Conservation (phyloP, 805 yeast genomes). For the Pichia cabralensis region DNA sequence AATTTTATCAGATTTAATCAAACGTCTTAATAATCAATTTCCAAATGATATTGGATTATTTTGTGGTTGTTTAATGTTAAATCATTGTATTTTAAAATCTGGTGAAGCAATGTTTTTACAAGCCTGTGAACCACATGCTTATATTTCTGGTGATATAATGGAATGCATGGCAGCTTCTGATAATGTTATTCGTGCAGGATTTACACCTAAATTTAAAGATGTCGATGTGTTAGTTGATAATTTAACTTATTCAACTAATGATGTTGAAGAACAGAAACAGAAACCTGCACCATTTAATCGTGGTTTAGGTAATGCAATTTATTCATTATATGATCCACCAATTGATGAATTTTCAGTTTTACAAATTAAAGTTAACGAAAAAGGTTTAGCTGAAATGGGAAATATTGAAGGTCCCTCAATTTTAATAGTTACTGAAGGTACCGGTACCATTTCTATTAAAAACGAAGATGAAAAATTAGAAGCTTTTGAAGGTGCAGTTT, state of each 20-base stretch:
- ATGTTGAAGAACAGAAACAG: constrained; percentile 92
- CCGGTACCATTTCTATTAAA: constrained; percentile 45
- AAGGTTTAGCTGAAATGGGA: constrained; percentile 44
- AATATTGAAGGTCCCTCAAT: constrained; percentile 82
- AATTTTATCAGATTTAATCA: constrained; percentile 61
- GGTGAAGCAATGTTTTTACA: constrained; percentile 97
- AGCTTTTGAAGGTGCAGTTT: constrained; percentile 68
- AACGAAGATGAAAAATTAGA: constrained; percentile 32
- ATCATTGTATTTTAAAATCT: constrained; percentile 69
- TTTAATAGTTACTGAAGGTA: constrained; percentile 73
- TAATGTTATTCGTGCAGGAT: constrained; percentile 96
- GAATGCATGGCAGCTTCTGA: constrained; percentile 99
- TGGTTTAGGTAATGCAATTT: constrained; percentile 57
- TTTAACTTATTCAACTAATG: constrained; percentile 83
- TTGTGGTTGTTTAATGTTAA: constrained; percentile 88
- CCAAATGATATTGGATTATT: constrained; percentile 92
- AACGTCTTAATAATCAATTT: constrained; percentile 75
- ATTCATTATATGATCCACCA: constrained; percentile 83
- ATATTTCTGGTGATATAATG: constrained; percentile 92
- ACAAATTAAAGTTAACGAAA: constrained; percentile 55
- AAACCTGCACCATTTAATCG: constrained; percentile 46
- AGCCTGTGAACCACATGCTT: constrained; percentile 98
- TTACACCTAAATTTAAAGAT: constrained; percentile 98
- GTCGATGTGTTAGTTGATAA: constrained; percentile 79
- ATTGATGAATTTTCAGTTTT: constrained; percentile 94